Percentiles rank a stretch among this genome's conserved stretches.
Conservation (phyloP, 73 alveolate species). For the Paramecium pentaurelia region DNA sequence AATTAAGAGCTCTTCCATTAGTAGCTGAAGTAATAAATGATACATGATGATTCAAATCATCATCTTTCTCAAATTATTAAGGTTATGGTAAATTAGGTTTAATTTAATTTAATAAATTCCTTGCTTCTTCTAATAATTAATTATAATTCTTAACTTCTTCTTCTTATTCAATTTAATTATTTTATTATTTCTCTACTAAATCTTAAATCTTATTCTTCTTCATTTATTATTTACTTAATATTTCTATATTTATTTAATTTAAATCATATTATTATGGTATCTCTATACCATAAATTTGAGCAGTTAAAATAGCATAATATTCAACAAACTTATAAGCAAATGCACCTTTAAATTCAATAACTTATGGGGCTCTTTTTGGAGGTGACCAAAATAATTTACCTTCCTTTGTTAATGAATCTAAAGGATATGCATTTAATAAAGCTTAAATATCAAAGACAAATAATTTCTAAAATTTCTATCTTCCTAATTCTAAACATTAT, state of each 20-base stretch:
- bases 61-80: constrained; percentile 91
- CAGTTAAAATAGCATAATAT: constrained; percentile 77
- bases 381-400: constrained; percentile 98
- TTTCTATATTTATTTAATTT: background rate
- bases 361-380: constrained; percentile 89
- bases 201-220: constrained; percentile 9
- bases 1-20: constrained; percentile 82
- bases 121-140: constrained; percentile 55
- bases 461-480: constrained; percentile 68
- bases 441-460: constrained; percentile 69
- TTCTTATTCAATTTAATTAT: constrained; percentile 64
- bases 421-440: constrained; percentile 83
- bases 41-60: constrained; percentile 89
- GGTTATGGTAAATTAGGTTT: constrained; percentile 55
- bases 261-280: constrained; percentile 58
- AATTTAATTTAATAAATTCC: constrained; percentile 5
- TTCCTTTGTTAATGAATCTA: constrained; percentile 82
- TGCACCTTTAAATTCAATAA: constrained; percentile 65
- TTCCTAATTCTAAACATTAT: constrained; percentile 75
- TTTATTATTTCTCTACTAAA: constrained; percentile 68
- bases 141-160: constrained; percentile 60
- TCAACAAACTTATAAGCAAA: constrained; percentile 77
- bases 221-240: background rate
- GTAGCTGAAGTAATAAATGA: constrained; percentile 89
- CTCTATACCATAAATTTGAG: constrained; percentile 72